Percentiles rank a stretch among this genome's conserved stretches.
These are phyloP conservation scores for Skeletonema marinoi DNA, from an alignment of 108 stramenopile genomes.

Conservation along the genomic window DNA sequence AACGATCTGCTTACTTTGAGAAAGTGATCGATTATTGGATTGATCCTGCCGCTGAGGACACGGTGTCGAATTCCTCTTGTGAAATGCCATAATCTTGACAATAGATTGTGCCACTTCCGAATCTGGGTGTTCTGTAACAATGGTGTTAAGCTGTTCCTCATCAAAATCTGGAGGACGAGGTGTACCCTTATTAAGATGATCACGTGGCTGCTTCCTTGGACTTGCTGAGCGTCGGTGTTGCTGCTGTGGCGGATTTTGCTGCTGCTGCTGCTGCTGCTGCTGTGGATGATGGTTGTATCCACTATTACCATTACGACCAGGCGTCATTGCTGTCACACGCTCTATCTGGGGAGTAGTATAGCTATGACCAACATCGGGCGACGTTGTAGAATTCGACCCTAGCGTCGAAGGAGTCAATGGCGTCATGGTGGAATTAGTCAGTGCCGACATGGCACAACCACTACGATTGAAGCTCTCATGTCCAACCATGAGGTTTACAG, in stretches of 20 bases:
- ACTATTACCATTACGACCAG: too few relatives aligned
- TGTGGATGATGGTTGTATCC: too few relatives aligned
- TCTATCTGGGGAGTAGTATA: too few relatives aligned
- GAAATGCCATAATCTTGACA: not conserved
- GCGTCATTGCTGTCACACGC: too few relatives aligned
- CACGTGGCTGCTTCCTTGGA: not conserved
- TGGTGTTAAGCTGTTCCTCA: not conserved
- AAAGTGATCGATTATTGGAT: not conserved
- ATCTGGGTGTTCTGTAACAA: not conserved
- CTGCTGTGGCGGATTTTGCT: not conserved
- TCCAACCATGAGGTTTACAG: not conserved
- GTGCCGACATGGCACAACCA: not conserved
- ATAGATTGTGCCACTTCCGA: not conserved
- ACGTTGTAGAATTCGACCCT: not conserved
- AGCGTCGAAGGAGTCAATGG: not conserved
- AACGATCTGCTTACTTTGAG: not conserved
- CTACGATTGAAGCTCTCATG: not conserved
- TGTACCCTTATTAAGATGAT: not conserved
- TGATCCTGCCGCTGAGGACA: not conserved
- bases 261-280: too few relatives aligned
- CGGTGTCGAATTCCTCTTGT: not conserved
- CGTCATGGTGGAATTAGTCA: not conserved
- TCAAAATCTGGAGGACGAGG: not conserved
- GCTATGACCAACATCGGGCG: not conserved
- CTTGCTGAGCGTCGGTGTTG: not conserved